phyloP scores from a whole-genome alignment of 371 early-diverging fungal genomes.

The Choanephora cucurbitarum region DNA sequence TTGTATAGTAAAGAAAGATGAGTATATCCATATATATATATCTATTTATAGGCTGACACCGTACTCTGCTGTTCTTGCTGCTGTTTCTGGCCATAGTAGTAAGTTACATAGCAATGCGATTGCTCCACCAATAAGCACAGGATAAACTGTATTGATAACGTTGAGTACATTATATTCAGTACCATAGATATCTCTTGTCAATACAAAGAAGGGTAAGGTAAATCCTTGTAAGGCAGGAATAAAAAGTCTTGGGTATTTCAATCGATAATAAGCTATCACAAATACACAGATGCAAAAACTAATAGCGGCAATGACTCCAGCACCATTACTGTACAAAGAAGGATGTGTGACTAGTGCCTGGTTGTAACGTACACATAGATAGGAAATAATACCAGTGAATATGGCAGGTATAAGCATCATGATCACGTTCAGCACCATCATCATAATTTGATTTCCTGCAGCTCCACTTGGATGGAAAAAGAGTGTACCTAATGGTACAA shows the following conservation, averaged over 20 bases:
- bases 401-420: slow-evolving; percentile 33
- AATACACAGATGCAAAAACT: slow-evolving; percentile 36
- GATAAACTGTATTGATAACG: slow-evolving; percentile 36
- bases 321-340: slow-evolving; percentile 38
- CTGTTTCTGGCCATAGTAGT: slow-evolving; percentile 46
- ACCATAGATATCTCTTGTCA: slow-evolving; percentile 33
- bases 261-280: slow-evolving; percentile 32
- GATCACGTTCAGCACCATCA: slow-evolving; percentile 34
- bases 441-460: slow-evolving; percentile 37
- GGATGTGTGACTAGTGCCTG: slow-evolving; percentile 1
- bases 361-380: slow-evolving; percentile 41
- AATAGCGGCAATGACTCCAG: slow-evolving; percentile 39
- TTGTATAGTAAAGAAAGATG: no score
- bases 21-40: neutral
- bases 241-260: slow-evolving; percentile 45
- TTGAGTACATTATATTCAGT: slow-evolving; percentile 30
- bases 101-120: slow-evolving; percentile 40
- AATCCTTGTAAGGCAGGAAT: slow-evolving; percentile 41
- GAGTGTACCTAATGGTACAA: slow-evolving; percentile 36
- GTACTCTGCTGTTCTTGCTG: slow-evolving; percentile 45
- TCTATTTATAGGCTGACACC: neutral
- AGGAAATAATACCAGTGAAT: slow-evolving; percentile 32
- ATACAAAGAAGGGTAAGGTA: slow-evolving; percentile 36
- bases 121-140: slow-evolving; percentile 35
- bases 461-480: slow-evolving; percentile 46